Base-by-base conservation (phyloP, 805 yeast species). In the Pichia scutulata region DNA sequence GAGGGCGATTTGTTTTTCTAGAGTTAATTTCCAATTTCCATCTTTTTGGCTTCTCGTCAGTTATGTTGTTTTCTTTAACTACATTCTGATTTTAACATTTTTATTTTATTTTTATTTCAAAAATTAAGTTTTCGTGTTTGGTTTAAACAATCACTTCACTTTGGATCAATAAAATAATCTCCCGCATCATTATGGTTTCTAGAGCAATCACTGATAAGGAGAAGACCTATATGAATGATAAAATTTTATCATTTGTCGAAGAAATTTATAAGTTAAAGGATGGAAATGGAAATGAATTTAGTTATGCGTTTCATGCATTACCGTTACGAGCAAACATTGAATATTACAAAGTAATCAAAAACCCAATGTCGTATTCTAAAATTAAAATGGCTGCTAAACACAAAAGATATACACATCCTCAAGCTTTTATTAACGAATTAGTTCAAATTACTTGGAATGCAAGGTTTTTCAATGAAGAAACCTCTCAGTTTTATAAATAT, bases 391-490 rank as follows among this genome's bases (percentile, higher is more conserved):
- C 78, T 52, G 67, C 86, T 36, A 78, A 79, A 52, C 71, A 74
- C 40, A 67, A 66, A 46, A 69, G 68, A 52, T 90, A 89, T 68
- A 64, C 69, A 6, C 72, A 72, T 43, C 79, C 87, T 0, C 85
- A 82, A 57, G 82, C 80, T 43, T 89, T 88, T 64, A 69, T 90
- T 37, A 76, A 72, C 51, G 97, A 90, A 65, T 63, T 90, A 52
- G 88, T 84, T 0, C 95, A 87, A 65, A 85, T 92, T 47, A 78
- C 88, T 1, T 88, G 95, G 89, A 92, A 92, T 62, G 97, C 97
- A 3, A 78, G 87, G 53, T 78, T 83, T 44, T 92, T 84, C 67
- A 92, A 92, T 66, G 81, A 81, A 51, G 82, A 81, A 54, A 81
- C 75, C 14, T 80, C 89, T 0, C 70, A 71, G 18, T 84, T 86